phyloP scores from a whole-genome alignment of 352 stramenopile species.

The Pythium vanterpoolii region DNA sequence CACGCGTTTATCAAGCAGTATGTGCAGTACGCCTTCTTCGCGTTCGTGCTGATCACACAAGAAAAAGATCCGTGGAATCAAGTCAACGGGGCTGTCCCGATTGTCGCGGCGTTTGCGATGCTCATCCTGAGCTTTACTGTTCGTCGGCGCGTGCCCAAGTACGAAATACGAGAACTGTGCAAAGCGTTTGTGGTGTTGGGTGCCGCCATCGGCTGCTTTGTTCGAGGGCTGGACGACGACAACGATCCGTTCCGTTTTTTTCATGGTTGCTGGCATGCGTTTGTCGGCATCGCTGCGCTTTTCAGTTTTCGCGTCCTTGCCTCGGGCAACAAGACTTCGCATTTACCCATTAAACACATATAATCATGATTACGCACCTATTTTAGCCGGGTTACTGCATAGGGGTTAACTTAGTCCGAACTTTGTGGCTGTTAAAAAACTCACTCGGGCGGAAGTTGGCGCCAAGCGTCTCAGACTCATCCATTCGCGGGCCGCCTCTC shows the following conservation, averaged over 20 bases:
- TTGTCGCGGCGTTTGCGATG: conserved; percentile 39
- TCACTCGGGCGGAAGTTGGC: too few relatives aligned
- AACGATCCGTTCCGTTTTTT: conserved; percentile 78
- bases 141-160: conserved; percentile 39
- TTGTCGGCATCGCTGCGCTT: conserved; percentile 62
- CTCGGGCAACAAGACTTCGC: conserved; percentile 12
- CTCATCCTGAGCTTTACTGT: conserved; percentile 43
- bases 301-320: conserved; percentile 69
- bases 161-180: conserved; percentile 48
- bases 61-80: conserved; percentile 82
- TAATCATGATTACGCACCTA: too few relatives aligned
- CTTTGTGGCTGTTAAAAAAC: too few relatives aligned
- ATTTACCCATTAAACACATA: conserved; percentile 18
- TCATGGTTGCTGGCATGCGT: conserved; percentile 79
- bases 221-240: conserved; percentile 62
- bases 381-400: too few relatives aligned
- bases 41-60: conserved; percentile 60
- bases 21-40: conserved; percentile 66
- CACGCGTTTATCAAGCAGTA: conserved; percentile 40
- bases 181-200: conserved; percentile 45
- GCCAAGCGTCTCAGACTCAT: too few relatives aligned
- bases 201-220: conserved; percentile 53
- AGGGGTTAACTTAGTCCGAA: too few relatives aligned
- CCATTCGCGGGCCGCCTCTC: neutral
- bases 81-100: conserved; percentile 44